These are phyloP conservation scores for Pseudisothecium myosuroides DNA, from an alignment of 225 moss, liverwort and hornwort species.

Conservation along the genomic window DNA sequence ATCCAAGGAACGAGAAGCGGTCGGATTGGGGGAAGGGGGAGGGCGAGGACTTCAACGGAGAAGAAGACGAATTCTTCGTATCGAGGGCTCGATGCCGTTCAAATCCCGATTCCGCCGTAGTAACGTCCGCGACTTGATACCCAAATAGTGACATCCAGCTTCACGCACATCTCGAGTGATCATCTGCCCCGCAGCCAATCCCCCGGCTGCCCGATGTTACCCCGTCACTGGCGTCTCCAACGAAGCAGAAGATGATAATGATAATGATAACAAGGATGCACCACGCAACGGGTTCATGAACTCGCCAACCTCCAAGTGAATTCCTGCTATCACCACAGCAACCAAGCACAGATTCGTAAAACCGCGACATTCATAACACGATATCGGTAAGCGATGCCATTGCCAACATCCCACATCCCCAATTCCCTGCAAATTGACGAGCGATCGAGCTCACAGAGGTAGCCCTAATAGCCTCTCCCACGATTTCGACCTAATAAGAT, in stretches of 20 bases:
- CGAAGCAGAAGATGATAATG: neutral
- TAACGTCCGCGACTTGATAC: constrained; percentile 44
- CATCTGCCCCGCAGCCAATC: constrained; percentile 21
- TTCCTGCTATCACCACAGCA: neutral
- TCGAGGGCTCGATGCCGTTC: constrained; percentile 14
- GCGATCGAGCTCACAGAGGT: neutral
- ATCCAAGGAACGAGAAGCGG: constrained; percentile 69
- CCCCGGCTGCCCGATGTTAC: neutral
- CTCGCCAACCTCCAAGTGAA: neutral
- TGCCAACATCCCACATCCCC: neutral
- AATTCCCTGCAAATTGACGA: neutral
- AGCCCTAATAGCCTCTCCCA: neutral
- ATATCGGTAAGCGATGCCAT: neutral
- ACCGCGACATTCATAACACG: neutral
- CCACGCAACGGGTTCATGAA: neutral
- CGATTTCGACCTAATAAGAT: constrained; percentile 7
- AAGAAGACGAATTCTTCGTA: constrained; percentile 7
- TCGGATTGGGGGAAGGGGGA: constrained; percentile 10
- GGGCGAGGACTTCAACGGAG: neutral
- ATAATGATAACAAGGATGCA: neutral
- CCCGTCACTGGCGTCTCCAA: neutral
- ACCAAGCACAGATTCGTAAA: neutral
- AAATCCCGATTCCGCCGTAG: constrained; percentile 17
- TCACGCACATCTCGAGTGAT: constrained; percentile 40
- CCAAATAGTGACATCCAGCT: constrained; percentile 63